Evolutionary conservation across 2,329 filamentous ascomycete species (phyloP), one percentile per base, ranked within the genome.

Genomic region (Ilyonectria destructans): DNA sequence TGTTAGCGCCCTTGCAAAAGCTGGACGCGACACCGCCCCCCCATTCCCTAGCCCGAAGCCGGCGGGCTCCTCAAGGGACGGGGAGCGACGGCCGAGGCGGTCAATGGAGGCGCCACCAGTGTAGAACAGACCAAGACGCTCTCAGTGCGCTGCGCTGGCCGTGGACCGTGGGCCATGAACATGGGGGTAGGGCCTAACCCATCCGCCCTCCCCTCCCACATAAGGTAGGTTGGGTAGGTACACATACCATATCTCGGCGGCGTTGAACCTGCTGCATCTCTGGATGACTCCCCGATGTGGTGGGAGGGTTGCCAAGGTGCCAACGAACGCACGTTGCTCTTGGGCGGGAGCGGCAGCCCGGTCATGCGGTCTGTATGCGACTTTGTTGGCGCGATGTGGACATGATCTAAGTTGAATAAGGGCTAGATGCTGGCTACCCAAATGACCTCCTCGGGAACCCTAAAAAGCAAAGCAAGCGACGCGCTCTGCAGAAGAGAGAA

Each of bases 21-120:
- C 69, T 67, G 61, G 65, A 63, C 57, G 19, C 71, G 73, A 76
- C 74, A 76, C 74, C 74, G 74, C 74, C 71, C 29, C 29, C 51
- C 67, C 58, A 71, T 74, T 60, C 55, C 64, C 71, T 75, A 76
- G 71, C 65, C 63, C 66, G 52, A 73, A 60, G 58, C 65, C 68
- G 74, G 72, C 69, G 69, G 69, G 69, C 54, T 65, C 63, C 26
- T 26, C 72, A 73, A 72, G 68, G 71, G 67, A 71, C 67, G 74
- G 73, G 70, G 74, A 68, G 61, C 65, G 59, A 69, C 64, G 65
- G 64, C 59, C 72, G 72, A 71, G 52, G 74, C 74, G 74, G 74
- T 76, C 74, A 76, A 74, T 74, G 62, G 68, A 6, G 57, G 67
- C 59, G 31, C 48, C 62, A 48, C 58, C 57, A 58, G 40, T 62